phyloP scores from a whole-genome alignment of 352 stramenopile genomes.

The Elongisporangium undulatum region DNA sequence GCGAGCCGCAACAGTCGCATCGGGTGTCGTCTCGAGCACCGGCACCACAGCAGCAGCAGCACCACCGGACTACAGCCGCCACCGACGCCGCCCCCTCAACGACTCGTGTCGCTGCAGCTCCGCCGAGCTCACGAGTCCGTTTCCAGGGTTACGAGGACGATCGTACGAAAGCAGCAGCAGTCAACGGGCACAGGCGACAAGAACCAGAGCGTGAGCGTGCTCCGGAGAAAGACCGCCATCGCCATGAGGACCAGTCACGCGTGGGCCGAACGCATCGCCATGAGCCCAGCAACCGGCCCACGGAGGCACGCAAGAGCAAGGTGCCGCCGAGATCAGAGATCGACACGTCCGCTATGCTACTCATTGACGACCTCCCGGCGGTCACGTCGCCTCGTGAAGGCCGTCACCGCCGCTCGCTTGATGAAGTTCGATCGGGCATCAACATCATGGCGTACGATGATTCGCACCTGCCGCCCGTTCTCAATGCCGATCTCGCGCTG shows the following conservation, averaged over 20 bases:
- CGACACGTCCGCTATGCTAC: neutral
- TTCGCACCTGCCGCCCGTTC: slow-evolving; percentile 13
- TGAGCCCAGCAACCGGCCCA: slow-evolving; percentile 4
- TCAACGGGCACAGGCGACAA: neutral
- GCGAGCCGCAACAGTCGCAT: slow-evolving; percentile 1
- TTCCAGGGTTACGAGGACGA: slow-evolving; percentile 24
- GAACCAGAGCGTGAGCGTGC: slow-evolving; percentile 1
- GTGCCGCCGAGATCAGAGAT: neutral
- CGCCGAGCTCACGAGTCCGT: slow-evolving; percentile 31
- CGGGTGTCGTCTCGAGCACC: neutral
- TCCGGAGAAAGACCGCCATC: slow-evolving; percentile 1
- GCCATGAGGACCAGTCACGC: slow-evolving; percentile 6
- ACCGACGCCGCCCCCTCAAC: neutral
- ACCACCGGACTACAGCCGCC: neutral
- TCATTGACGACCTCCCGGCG: neutral
- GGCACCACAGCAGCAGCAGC: slow-evolving; percentile 10
- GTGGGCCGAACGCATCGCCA: slow-evolving; percentile 16
- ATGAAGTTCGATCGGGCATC: neutral
- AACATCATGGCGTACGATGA: neutral
- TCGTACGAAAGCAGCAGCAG: neutral
- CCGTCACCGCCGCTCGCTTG: neutral
- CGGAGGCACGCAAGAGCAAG: slow-evolving; percentile 4
- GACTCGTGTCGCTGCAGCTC: slow-evolving; percentile 9
- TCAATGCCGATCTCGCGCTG: slow-evolving; percentile 12
- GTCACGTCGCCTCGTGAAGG: neutral